Base-by-base conservation (phyloP, 176 grass and related monocot genomes). In the Oryza australiensis region DNA sequence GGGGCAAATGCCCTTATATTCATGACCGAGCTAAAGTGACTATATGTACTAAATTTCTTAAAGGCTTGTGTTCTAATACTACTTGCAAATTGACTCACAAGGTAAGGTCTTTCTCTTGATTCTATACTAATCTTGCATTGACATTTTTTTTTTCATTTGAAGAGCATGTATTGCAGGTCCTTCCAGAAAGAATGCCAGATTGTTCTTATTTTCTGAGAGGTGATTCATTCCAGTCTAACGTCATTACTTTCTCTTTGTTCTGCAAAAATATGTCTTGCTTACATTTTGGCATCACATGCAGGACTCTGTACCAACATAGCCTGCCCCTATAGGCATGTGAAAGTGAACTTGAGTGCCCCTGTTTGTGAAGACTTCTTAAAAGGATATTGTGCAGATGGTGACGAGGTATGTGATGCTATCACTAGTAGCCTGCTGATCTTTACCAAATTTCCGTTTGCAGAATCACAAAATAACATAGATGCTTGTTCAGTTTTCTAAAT, bases 21-120 rank as follows among this genome's bases (percentile, higher is more conserved):
- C 96, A 95, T 78, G 96, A 99, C 69, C 85, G 33, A 74, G 87
- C 96, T 82, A 95, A 99, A 83, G 89, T 99, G 46, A 88, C 93
- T 80, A 99, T 99, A 45, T 99, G 96, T 81, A 99, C 96, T 87
- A 99, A 94, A 86, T 99, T 94, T 84, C 91, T 99, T 89, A 95
- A 70, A 74, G 96, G 93, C 80, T 84, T 84, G 76, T 99, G 93
- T 93, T 90, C 86, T 76, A 84, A 90, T 83, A 76, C 73, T 70
- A 87, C 74, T 78, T 99, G 93, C 81, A 99, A 95, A 89, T 91
- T 99, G 73, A 95, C 96, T 82, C 96, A 95, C 79, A 87, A 95
- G 92, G 95, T 98, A 79, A 74, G 81, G 57, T 24, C 35, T 80
- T 81, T 69, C 73, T 90, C 78, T 76, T 66, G 78, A 84, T 93